Evolutionary conservation across 2,329 filamentous ascomycete species (phyloP), one percentile per base, ranked within the genome.

Genomic region (Orbilia quercus): DNA sequence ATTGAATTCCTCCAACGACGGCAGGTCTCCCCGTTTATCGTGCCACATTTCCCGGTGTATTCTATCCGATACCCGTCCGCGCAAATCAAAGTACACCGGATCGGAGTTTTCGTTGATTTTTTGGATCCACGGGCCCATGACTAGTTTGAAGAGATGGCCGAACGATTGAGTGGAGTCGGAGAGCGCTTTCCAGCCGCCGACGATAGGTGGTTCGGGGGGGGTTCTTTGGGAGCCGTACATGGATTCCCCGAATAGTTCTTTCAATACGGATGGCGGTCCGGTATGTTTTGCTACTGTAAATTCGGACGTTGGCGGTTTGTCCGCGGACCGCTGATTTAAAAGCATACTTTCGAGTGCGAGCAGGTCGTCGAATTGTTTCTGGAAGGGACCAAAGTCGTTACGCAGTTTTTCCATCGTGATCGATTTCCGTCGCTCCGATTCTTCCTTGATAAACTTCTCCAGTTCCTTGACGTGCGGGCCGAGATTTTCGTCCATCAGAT

Each of bases 171-270:
- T 54, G 7, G 53, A 23, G 42, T 65, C 44, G 14, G 9, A 40
- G 7, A 47, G 23, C 12, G 47, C 12, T n/a, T 40, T 66, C 57
- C 57, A 63, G 7, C 69, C 69, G 6, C 69, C 69, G 1, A 66
- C 40, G 16, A 57, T 14, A 20, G 60, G 48, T n/a, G 53, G 60
- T n/a, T 58, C 42, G 28, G 51, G 47, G 16, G 62, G 54, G 14
- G 48, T 74, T 28, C 69, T 28, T 31, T 57, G 60, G 12, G 69
- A 59, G 5, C 69, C 69, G 34, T 66, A 74, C 69, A 74, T 74
- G 22, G 62, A 60, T 38, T 74, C 69, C 18, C 69, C 69, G 11
- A 74, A 74, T 16, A 74, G 23, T 42, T 74, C 69, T 34, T 36
- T 58, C 38, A 64, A 64, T 34, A 72, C 59, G 5, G 69, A 73